Percentiles rank a stretch among this genome's conserved stretches.
phyloP scores from a whole-genome alignment of 192 early-diverging fungal species.

The Nowakowskiella sp. region DNA sequence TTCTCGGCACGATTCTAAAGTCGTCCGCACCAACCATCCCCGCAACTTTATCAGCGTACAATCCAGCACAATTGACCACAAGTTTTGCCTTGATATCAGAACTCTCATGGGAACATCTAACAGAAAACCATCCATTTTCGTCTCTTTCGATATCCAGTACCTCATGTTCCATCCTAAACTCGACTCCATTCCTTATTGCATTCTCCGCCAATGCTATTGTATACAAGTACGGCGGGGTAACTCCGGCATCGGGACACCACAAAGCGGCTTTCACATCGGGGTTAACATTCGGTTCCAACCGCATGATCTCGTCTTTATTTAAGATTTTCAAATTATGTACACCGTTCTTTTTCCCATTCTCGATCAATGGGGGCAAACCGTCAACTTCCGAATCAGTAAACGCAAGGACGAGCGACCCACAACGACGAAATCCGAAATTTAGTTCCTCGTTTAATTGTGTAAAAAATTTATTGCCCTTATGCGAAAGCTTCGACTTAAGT shows the following conservation, averaged over 20 bases:
- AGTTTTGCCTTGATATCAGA: slow-evolving; percentile 10
- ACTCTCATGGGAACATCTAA: slow-evolving; percentile 10
- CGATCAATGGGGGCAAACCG: slow-evolving; percentile 19
- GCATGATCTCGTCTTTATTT: slow-evolving; percentile 19
- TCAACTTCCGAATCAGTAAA: slow-evolving; percentile 19
- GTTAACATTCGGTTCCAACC: slow-evolving; percentile 32
- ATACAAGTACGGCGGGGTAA: slow-evolving; percentile 42
- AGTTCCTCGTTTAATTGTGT: slow-evolving; percentile 26
- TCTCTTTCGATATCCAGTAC: slow-evolving; percentile 34
- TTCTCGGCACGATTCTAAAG: slow-evolving; percentile 37
- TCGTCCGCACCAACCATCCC: slow-evolving; percentile 39
- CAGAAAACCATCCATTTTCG: slow-evolving; percentile 12
- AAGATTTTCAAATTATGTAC: slow-evolving; percentile 26
- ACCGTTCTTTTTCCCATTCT: slow-evolving; percentile 37
- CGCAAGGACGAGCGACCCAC: slow-evolving; percentile 34
- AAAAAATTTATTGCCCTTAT: slow-evolving; percentile 32
- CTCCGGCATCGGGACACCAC: slow-evolving; percentile 28
- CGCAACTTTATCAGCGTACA: slow-evolving; percentile 31
- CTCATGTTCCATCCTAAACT: slow-evolving; percentile 24
- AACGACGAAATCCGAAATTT: slow-evolving; percentile 36
- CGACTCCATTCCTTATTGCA: slow-evolving; percentile 36
- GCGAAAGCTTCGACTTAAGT: slow-evolving; percentile 25
- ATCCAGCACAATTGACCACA: slow-evolving; percentile 36
- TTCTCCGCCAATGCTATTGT: slow-evolving; percentile 42
- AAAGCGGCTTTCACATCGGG: slow-evolving; percentile 25